Evolutionary conservation across 495 filamentous ascomycete genomes (phyloP).

Genomic region (Sordaria brevicollis): DNA sequence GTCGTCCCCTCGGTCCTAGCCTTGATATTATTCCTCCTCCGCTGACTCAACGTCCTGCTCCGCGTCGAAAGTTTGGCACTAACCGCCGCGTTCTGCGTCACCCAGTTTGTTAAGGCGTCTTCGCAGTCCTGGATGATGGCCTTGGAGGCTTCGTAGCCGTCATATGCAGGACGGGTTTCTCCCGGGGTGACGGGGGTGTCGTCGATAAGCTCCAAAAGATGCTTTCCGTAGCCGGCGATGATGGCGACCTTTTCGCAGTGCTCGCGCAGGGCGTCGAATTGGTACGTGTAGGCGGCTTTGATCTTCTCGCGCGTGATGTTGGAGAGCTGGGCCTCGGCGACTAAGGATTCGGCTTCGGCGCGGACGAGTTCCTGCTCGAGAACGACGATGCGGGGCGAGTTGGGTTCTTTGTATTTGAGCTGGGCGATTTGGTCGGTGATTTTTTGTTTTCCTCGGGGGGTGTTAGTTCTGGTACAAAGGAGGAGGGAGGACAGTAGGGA

Average conservation of each 20-base stretch:
- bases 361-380: conserved; percentile 98
- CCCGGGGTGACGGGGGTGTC: conserved; percentile 95
- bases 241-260: conserved; percentile 98
- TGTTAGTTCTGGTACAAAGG: neutral
- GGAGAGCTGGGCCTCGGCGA: conserved; percentile 93
- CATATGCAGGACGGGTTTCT: conserved; percentile 91
- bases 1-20: conserved; percentile 49
- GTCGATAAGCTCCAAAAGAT: conserved; percentile 87
- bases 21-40: conserved; percentile 61
- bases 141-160: conserved; percentile 97
- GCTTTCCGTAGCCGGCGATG: conserved; percentile 95
- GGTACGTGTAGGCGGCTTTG: conserved; percentile 95
- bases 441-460: conserved; percentile 80
- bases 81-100: conserved; percentile 77
- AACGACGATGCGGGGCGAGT: conserved; percentile 92
- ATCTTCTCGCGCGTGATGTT: conserved; percentile 99
- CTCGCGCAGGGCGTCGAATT: conserved; percentile 94
- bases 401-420: conserved; percentile 98
- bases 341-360: conserved; percentile 94
- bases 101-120: conserved; percentile 94
- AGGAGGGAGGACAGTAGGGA: neutral
- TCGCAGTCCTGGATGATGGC: conserved; percentile 99
- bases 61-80: conserved; percentile 75
- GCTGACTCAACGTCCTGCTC: conserved; percentile 74
- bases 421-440: conserved; percentile 98